Conservation (phyloP, 2,329 filamentous ascomycete species). For the Aspergillus sp. region DNA sequence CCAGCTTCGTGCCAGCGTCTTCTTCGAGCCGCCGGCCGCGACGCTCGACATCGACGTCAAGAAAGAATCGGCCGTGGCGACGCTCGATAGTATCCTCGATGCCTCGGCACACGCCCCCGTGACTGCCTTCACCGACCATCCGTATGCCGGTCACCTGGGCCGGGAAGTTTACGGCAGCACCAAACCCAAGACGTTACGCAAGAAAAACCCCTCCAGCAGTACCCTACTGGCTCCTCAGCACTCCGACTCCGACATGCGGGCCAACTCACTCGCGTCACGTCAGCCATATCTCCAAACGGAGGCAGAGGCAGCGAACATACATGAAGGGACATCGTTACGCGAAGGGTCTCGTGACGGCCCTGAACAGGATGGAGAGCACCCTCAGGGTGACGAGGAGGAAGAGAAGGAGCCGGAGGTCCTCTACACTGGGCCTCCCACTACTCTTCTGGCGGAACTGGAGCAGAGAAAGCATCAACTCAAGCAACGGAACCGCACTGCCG, state of each 20-base stretch:
- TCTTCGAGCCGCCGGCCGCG: constrained; percentile 71
- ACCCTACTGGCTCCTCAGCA: constrained; percentile 24
- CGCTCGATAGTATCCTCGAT: constrained; percentile 87
- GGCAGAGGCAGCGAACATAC: constrained; percentile 18
- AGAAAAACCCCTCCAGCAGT: constrained; percentile 31
- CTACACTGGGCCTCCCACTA: constrained; percentile 76
- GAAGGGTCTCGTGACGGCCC: constrained; percentile 13
- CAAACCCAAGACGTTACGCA: constrained; percentile 30
- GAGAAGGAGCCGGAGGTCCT: constrained; percentile 46
- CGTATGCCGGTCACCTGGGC: constrained; percentile 74
- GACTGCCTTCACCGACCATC: constrained; percentile 86
- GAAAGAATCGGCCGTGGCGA: constrained; percentile 81
- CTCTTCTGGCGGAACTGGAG: constrained; percentile 87
- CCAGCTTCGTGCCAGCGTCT: constrained; percentile 85
- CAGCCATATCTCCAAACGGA: constrained; percentile 17
- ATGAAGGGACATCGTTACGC: constrained; percentile 20
- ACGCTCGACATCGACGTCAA: constrained; percentile 57
- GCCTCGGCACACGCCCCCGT: constrained; percentile 86
- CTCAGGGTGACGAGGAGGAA: constrained; percentile 26
- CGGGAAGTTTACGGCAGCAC: constrained; percentile 69
- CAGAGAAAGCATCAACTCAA: constrained; percentile 87
- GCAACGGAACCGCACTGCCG: constrained; percentile 69
- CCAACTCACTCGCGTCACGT: constrained; percentile 11
- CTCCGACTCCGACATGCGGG: constrained; percentile 17
- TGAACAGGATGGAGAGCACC: constrained; percentile 13